Evolutionary conservation across 2,329 filamentous ascomycete species (phyloP), one percentile per base, ranked within the genome.

Genomic region (Cercospora sp.): DNA sequence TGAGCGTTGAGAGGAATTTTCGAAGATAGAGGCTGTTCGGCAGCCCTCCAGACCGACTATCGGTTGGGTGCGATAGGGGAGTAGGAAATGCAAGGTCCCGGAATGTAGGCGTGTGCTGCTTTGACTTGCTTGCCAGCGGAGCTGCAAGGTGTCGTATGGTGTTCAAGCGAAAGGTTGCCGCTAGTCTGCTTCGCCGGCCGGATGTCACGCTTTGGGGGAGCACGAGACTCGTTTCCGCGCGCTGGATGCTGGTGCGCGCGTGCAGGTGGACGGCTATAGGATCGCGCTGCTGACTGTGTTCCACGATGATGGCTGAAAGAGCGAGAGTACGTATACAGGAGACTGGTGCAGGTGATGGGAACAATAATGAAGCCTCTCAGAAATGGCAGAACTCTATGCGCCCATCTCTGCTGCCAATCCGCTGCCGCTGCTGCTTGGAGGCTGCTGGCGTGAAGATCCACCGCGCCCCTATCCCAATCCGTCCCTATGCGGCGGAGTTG

Each of bases 1-100:
- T 31, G 48, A 16, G 59, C 26, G 60, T 63, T 28, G 48, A 57
- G 33, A 53, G 61, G 61, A 64, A 64, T 64, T 31, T 57, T 57
- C 31, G 61, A 57, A 40, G 61, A 40, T 28, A 57, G 48, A 64
- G 61, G 61, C 61, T 64, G 61, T 64, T 64, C 61, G 61, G 61
- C 61, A 64, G 61, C 61, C 61, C 48, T 62, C 61, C 53, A 40
- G 60, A 63, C 60, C 60, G 60, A 63, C 45, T 51, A 55, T 53
- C 60, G 60, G 45, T 63, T 63, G 60, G 48, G 28, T 57, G 31
- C 18, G 30, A 57, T 31, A 42, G 61, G 23, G 51, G 23, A 64
- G 31, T 18, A 48, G 30, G 28, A 16, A 42, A 51, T 20, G 18
- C 30, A 53, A 40, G 31, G 53, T 8, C 48, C 45, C 48, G 61